A percentile compares a stretch with the other conserved stretches of the same genome.
These are phyloP conservation scores for Leptomonas seymouri DNA, from an alignment of 208 protist genomes.

Conservation along the genomic window DNA sequence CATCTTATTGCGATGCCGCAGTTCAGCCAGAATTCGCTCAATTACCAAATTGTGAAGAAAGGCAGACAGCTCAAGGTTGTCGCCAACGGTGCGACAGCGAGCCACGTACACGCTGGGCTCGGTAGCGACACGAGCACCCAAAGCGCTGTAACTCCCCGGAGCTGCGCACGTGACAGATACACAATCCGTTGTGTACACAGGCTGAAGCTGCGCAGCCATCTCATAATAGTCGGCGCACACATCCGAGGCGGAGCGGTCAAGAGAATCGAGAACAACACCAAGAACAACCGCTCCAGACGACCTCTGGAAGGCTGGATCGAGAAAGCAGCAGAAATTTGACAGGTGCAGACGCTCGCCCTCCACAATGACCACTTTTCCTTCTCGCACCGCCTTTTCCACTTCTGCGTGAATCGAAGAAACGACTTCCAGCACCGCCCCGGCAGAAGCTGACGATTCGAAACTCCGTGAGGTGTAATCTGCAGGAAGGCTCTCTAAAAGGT, in stretches of 20 bases:
- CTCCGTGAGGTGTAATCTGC: background rate
- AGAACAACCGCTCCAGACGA: slow-evolving; percentile 14
- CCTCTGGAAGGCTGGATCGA: slow-evolving; percentile 26
- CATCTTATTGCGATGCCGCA: slow-evolving; percentile 7
- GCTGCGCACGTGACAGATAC: slow-evolving; percentile 12
- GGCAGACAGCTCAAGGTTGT: slow-evolving; percentile 14
- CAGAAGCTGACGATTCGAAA: no score
- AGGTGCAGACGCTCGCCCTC: slow-evolving; percentile 54
- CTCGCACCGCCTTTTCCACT: slow-evolving; percentile 41
- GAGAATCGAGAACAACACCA: slow-evolving; percentile 15
- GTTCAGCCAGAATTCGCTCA: slow-evolving; percentile 17
- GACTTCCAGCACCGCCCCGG: background rate
- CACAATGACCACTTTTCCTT: slow-evolving; percentile 57
- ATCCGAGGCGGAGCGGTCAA: background rate
- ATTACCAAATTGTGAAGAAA: slow-evolving; percentile 32
- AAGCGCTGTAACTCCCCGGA: background rate
- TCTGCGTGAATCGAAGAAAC: slow-evolving; percentile 33
- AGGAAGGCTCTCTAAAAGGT: slow-evolving; percentile 1
- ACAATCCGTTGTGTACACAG: slow-evolving; percentile 8
- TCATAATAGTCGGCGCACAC: slow-evolving; percentile 3
- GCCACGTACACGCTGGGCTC: slow-evolving; percentile 15
- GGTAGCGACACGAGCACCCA: background rate
- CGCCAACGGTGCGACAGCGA: slow-evolving; percentile 14
- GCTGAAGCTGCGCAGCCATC: background rate
- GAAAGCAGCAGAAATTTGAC: slow-evolving; percentile 27